phyloP scores from a whole-genome alignment of 345 rosid genomes.

The Xanthoceras sorbifolium region DNA sequence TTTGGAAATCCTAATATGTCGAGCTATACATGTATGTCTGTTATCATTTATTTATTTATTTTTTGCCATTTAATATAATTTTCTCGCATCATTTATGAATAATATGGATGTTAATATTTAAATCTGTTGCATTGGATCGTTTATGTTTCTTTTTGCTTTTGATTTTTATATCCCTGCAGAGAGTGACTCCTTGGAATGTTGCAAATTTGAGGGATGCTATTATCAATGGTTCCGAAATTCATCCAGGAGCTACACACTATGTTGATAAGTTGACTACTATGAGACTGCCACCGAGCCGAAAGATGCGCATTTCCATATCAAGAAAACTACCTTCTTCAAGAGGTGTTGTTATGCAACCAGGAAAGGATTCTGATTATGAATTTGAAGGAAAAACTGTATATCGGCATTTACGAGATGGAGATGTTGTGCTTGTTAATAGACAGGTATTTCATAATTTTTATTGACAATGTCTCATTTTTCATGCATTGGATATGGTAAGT shows the following conservation, averaged over 20 bases:
- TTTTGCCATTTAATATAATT: background rate
- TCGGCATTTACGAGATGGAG: constrained; percentile 94
- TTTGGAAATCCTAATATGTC: background rate
- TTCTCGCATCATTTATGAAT: background rate
- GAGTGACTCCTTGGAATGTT: constrained; percentile 89
- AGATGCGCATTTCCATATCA: constrained; percentile 64
- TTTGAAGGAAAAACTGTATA: constrained; percentile 82
- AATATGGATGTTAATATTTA: background rate
- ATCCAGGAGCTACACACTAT: constrained; percentile 95
- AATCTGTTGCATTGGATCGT: constrained; percentile 4
- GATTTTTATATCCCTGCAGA: constrained; percentile 45
- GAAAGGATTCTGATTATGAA: constrained; percentile 58
- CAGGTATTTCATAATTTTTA: constrained; percentile 53
- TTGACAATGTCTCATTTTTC: background rate
- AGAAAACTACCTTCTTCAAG: constrained; percentile 79
- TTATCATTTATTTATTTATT: background rate
- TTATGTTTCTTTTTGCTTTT: constrained; percentile 14
- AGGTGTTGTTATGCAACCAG: constrained; percentile 62
- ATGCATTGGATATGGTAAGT: background rate
- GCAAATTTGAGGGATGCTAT: constrained; percentile 71
- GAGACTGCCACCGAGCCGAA: constrained; percentile 50
- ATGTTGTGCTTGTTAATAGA: constrained; percentile 89
- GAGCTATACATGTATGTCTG: background rate
- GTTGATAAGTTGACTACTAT: constrained; percentile 62
- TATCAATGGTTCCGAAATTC: constrained; percentile 77